These are phyloP conservation scores for Cornus kousa DNA, from an alignment of 148 eudicot species.

Conservation along the genomic window DNA sequence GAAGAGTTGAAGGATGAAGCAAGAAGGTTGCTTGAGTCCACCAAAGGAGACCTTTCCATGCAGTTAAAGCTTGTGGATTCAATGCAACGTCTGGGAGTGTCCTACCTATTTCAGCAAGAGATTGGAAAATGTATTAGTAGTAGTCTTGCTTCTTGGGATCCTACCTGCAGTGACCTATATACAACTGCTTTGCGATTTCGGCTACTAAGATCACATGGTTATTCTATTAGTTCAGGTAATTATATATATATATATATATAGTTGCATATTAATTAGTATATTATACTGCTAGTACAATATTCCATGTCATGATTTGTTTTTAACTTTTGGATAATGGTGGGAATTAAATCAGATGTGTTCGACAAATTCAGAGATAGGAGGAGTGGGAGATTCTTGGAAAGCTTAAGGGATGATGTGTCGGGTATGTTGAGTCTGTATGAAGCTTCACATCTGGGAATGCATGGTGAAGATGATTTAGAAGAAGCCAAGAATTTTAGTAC, in stretches of 20 bases:
- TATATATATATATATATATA: too few relatives aligned
- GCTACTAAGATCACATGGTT: background rate
- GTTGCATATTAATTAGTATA: too few relatives aligned
- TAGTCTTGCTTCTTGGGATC: background rate
- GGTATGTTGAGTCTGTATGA: conserved; percentile 9
- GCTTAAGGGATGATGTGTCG: background rate
- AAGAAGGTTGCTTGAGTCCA: background rate
- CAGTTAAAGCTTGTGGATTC: conserved; percentile 10
- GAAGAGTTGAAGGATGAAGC: conserved; percentile 4
- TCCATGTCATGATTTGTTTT: too few relatives aligned
- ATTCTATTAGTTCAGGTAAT: background rate
- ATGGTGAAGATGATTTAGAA: conserved; percentile 10
- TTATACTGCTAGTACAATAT: too few relatives aligned
- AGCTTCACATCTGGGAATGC: conserved; percentile 9
- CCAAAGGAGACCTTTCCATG: background rate
- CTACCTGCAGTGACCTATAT: background rate
- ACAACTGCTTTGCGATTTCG: background rate
- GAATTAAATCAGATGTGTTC: background rate
- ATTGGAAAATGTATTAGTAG: background rate
- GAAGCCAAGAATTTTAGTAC: conserved; percentile 9
- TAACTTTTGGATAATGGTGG: background rate
- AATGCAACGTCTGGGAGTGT: conserved; percentile 8
- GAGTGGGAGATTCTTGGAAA: conserved; percentile 1
- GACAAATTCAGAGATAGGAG: conserved; percentile 10
- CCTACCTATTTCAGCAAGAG: conserved; percentile 16